Evolutionary conservation across 2,329 filamentous ascomycete species (phyloP).

Genomic region (Rhynchosporium secalis): DNA sequence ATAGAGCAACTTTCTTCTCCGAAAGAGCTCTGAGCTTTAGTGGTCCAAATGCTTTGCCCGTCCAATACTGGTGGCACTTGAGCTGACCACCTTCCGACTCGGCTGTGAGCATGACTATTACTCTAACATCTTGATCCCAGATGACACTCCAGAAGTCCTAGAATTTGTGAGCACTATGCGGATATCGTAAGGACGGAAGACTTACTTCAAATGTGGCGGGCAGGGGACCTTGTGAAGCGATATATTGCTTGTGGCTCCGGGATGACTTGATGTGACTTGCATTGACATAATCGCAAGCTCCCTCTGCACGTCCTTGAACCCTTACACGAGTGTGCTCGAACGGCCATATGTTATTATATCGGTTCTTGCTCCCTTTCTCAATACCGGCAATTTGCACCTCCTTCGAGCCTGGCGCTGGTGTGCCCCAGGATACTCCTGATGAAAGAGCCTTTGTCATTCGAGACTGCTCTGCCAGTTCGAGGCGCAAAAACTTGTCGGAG

Average conservation of each 20-base stretch:
- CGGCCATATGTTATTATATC: slow-evolving; percentile 96
- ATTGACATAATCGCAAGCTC: slow-evolving; percentile 90
- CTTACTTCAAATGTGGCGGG: slow-evolving; percentile 87
- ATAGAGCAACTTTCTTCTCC: slow-evolving; percentile 78
- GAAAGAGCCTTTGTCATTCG: slow-evolving; percentile 86
- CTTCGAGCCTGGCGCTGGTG: slow-evolving; percentile 38
- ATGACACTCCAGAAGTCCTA: slow-evolving; percentile 97
- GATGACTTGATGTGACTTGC: slow-evolving; percentile 81
- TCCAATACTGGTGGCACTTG: slow-evolving; percentile 96
- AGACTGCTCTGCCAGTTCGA: slow-evolving; percentile 82
- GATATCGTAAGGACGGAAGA: slow-evolving; percentile 14
- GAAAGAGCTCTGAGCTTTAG: slow-evolving; percentile 75
- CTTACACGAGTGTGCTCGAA: slow-evolving; percentile 92
- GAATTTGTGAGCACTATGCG: slow-evolving; percentile 19
- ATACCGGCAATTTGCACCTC: slow-evolving; percentile 80
- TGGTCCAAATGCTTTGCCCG: slow-evolving; percentile 72
- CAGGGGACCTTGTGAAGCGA: slow-evolving; percentile 90
- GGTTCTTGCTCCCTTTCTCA: slow-evolving; percentile 91
- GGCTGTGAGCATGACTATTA: slow-evolving; percentile 95
- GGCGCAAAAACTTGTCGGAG: slow-evolving; percentile 77
- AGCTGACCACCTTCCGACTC: slow-evolving; percentile 90
- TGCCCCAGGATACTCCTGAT: slow-evolving; percentile 57
- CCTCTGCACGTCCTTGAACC: slow-evolving; percentile 64
- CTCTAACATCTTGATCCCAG: slow-evolving; percentile 94
- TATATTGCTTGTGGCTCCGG: slow-evolving; percentile 87